phyloP scores from a whole-genome alignment of 1,284 basidiomycete species.

The Chalciporus piperatoides region DNA sequence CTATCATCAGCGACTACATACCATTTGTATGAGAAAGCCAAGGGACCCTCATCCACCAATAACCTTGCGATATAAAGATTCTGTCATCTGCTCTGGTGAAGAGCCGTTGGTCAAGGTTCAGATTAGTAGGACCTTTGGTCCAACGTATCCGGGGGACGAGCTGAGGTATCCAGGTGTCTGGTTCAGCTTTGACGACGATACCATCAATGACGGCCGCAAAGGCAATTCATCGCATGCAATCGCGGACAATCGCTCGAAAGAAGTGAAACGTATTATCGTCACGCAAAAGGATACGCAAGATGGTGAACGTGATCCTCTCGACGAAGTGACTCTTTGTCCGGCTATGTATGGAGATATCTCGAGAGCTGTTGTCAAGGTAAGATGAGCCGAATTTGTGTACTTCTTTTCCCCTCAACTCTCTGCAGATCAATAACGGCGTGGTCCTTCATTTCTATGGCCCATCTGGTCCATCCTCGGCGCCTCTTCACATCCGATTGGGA shows the following conservation, averaged over 20 bases:
- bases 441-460: slow-evolving; percentile 63
- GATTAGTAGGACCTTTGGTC: slow-evolving; percentile 76
- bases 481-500: slow-evolving; percentile 69
- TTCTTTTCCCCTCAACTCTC: not conserved
- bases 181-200: slow-evolving; percentile 76
- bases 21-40: slow-evolving; percentile 66
- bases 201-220: slow-evolving; percentile 49
- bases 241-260: slow-evolving; percentile 59
- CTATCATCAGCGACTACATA: slow-evolving; percentile 70
- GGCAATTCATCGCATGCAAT: slow-evolving; percentile 33
- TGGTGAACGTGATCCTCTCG: slow-evolving; percentile 59
- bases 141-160: slow-evolving; percentile 78
- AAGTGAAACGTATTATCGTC: slow-evolving; percentile 73
- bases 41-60: slow-evolving; percentile 62
- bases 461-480: slow-evolving; percentile 34
- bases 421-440: slow-evolving; percentile 70
- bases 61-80: slow-evolving; percentile 66
- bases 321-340: slow-evolving; percentile 60
- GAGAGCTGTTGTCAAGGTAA: slow-evolving; percentile 64
- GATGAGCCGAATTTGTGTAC: not conserved
- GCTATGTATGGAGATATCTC: slow-evolving; percentile 68
- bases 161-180: slow-evolving; percentile 79
- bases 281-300: slow-evolving; percentile 59
- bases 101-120: slow-evolving; percentile 61
- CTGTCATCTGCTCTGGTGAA: slow-evolving; percentile 54